Evolutionary conservation across 257 asterid species (phyloP).

Genomic region (Ligustrum vulgare): DNA sequence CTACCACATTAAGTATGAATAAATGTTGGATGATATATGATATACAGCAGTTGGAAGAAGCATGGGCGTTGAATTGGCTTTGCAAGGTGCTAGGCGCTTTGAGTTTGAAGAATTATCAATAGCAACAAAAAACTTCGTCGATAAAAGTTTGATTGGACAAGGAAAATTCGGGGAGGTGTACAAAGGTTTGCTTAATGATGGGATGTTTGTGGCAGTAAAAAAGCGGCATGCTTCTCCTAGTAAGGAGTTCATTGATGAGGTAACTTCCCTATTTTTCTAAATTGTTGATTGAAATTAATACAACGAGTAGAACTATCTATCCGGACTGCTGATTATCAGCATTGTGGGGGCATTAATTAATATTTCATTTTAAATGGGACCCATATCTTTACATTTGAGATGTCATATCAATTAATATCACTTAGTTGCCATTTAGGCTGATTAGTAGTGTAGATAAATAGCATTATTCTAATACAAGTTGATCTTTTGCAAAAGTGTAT

Average conservation of each 20-base stretch:
- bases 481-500: background rate
- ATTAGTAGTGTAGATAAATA: too few relatives aligned
- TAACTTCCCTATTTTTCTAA: constrained; percentile 17
- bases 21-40: constrained; percentile 18
- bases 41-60: constrained; percentile 53
- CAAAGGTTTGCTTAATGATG: constrained; percentile 88
- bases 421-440: too few relatives aligned
- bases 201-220: constrained; percentile 84
- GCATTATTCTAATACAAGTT: background rate
- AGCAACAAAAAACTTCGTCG: constrained; percentile 70
- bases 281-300: constrained; percentile 2
- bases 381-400: too few relatives aligned
- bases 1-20: constrained; percentile 7
- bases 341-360: too few relatives aligned
- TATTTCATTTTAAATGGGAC: too few relatives aligned
- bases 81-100: constrained; percentile 72
- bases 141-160: constrained; percentile 75
- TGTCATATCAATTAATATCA: too few relatives aligned
- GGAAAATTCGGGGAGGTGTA: constrained; percentile 93
- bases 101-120: constrained; percentile 65
- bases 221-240: constrained; percentile 61
- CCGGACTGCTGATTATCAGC: background rate
- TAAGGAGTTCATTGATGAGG: constrained; percentile 78
- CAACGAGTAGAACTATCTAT: constrained; percentile 9
- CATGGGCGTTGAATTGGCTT: constrained; percentile 56